Percentiles rank a stretch among this genome's conserved stretches.
phyloP scores from a whole-genome alignment of 805 yeast species.

The Komagataella pseudopastoris region DNA sequence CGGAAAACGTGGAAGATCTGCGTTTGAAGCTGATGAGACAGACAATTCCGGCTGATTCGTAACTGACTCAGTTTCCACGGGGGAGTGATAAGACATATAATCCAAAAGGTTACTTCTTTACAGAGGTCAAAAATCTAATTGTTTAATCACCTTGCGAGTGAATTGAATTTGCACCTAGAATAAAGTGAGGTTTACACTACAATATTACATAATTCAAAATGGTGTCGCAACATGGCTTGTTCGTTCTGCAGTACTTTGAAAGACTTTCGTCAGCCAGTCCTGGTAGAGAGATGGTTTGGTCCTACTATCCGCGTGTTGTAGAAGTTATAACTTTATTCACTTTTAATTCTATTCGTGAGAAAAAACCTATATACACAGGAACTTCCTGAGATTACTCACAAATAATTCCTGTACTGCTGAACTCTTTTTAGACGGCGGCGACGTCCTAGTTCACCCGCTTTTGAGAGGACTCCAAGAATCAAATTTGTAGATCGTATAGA shows the following conservation, averaged over 20 bases:
- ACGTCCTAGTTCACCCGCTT: conserved; percentile 75
- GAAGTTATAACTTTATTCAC: no score
- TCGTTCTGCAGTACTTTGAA: no score
- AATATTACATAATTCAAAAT: no score
- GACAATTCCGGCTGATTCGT: neutral
- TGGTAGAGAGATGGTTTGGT: neutral
- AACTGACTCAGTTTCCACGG: neutral
- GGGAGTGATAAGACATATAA: neutral
- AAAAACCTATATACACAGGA: neutral
- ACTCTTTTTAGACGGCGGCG: conserved; percentile 34
- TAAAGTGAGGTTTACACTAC: neutral
- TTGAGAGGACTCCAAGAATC: conserved; percentile 70
- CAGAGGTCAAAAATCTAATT: neutral
- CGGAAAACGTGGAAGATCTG: conserved; percentile 11
- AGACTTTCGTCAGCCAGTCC: neutral
- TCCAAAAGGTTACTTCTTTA: neutral
- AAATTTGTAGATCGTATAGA: conserved; percentile 70
- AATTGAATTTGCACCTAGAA: neutral
- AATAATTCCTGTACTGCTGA: conserved; percentile 14
- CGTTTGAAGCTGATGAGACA: neutral
- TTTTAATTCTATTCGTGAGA: neutral
- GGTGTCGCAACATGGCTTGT: no score
- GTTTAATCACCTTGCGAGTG: no score
- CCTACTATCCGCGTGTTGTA: no score
- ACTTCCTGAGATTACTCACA: neutral